Conservation (phyloP, 129 eudicot genomes). For the Gnaphalium uliginosum region DNA sequence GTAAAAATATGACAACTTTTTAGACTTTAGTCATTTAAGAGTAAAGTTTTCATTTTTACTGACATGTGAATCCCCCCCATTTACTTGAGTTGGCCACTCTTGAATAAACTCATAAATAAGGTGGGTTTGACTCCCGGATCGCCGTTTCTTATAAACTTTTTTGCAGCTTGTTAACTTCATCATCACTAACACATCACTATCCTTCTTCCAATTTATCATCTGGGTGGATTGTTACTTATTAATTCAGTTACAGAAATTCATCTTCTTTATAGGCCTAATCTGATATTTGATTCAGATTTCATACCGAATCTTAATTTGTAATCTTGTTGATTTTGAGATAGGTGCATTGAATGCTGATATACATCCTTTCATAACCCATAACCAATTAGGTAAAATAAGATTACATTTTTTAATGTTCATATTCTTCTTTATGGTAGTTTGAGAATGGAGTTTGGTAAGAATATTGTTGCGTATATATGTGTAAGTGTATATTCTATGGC, state of each 20-base stretch:
- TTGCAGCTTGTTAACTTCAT: not conserved
- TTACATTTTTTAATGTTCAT: not conserved
- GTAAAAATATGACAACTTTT: not conserved
- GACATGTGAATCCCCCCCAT: not conserved
- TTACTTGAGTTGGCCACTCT: not conserved
- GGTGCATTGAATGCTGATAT: conserved; percentile 11
- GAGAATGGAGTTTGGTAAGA: not conserved
- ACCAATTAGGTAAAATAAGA: conserved; percentile 9
- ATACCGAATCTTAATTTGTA: conserved; percentile 6
- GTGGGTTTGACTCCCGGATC: not conserved
- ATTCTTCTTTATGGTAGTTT: conserved; percentile 5
- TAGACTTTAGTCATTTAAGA: not conserved
- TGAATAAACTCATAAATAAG: not conserved
- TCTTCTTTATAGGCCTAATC: not conserved
- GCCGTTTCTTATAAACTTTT: not conserved
- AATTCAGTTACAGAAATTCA: conserved; percentile 8
- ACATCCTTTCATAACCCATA: not conserved
- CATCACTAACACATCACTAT: not conserved
- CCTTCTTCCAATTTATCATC: not conserved
- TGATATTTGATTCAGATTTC: conserved; percentile 9
- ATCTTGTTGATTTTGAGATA: conserved; percentile 1
- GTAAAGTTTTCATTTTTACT: not conserved
- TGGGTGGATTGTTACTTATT: conserved; percentile 6
- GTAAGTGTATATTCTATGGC: not conserved
- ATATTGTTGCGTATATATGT: not conserved